Conservation (phyloP, 306 rosid genomes). For the Hippophae gyantsensis region DNA sequence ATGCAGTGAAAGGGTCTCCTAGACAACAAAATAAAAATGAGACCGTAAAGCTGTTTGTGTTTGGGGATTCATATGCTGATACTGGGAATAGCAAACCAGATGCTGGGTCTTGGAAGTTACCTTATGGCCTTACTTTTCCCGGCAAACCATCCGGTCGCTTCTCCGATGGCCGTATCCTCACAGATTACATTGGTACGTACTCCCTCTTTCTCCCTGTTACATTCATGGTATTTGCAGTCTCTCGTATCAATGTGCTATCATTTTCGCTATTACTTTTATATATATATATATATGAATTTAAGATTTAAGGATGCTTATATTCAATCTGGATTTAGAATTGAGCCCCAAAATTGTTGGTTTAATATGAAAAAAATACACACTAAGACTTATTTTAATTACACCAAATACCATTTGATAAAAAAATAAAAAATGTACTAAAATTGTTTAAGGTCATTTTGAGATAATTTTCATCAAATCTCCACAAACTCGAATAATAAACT, state of each 20-base stretch:
- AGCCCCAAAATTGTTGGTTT: too few relatives aligned
- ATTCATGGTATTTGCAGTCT: not conserved
- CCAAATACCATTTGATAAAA: too few relatives aligned
- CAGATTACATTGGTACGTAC: conserved; percentile 53
- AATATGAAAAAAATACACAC: too few relatives aligned
- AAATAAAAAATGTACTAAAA: too few relatives aligned
- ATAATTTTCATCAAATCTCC: too few relatives aligned
- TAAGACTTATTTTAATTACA: too few relatives aligned
- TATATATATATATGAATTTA: too few relatives aligned
- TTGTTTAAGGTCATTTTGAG: too few relatives aligned
- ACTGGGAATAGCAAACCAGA: conserved; percentile 31
- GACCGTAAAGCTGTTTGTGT: conserved; percentile 28
- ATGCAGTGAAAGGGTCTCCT: too few relatives aligned
- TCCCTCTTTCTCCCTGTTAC: not conserved
- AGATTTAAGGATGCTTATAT: too few relatives aligned
- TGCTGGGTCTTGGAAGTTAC: conserved; percentile 22
- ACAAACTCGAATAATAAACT: too few relatives aligned
- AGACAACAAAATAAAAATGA: not conserved
- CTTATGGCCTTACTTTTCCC: conserved; percentile 44
- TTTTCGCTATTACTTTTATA: not conserved
- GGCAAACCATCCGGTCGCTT: conserved; percentile 51
- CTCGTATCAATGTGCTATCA: not conserved
- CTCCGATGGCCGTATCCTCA: conserved; percentile 38
- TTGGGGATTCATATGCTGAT: conserved; percentile 51
- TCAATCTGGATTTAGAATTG: too few relatives aligned